These are phyloP conservation scores for Elsinoe australis DNA, from an alignment of 2,329 filamentous ascomycete genomes.

Conservation along the genomic window DNA sequence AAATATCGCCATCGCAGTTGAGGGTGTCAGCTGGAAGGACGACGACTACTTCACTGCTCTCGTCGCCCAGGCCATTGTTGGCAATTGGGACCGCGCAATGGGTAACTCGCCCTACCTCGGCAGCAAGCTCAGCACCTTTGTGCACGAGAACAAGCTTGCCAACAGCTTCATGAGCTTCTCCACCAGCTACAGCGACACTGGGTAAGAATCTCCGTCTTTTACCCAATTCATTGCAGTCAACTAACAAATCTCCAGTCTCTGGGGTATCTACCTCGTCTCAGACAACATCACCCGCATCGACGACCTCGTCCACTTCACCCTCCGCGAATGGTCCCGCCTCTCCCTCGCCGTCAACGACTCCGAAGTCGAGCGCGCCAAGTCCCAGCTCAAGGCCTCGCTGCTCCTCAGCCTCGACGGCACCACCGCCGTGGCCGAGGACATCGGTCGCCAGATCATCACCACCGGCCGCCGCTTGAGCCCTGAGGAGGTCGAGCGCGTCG, in stretches of 20 bases:
- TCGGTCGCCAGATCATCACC: conserved; percentile 96
- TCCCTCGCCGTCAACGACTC: conserved; percentile 79
- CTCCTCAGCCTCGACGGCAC: conserved; percentile 95
- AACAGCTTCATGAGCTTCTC: conserved; percentile 99
- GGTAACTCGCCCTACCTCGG: conserved; percentile 95
- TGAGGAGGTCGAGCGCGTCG: conserved; percentile 87
- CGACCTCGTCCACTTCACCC: conserved; percentile 95
- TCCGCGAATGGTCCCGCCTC: conserved; percentile 95
- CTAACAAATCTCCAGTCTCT: conserved; percentile 62
- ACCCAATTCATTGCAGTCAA: conserved; percentile 1
- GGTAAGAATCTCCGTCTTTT: conserved; percentile 51
- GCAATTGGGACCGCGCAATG: conserved; percentile 99
- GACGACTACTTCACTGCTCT: conserved; percentile 98
- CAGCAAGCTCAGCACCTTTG: conserved; percentile 92
- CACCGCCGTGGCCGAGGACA: conserved; percentile 94
- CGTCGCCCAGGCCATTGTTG: conserved; percentile 95
- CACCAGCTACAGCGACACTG: conserved; percentile 98
- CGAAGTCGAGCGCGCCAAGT: conserved; percentile 97
- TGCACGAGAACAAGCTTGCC: conserved; percentile 89
- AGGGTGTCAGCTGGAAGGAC: conserved; percentile 99
- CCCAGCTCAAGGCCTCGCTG: conserved; percentile 96
- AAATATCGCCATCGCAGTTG: conserved; percentile 96
- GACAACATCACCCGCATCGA: conserved; percentile 83
- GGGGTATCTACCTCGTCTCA: conserved; percentile 97
- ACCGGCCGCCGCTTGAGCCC: conserved; percentile 87